A percentile compares a stretch with the other conserved stretches of the same genome.
phyloP scores from a whole-genome alignment of 2,329 filamentous ascomycete species.

The Fusarium coicis region DNA sequence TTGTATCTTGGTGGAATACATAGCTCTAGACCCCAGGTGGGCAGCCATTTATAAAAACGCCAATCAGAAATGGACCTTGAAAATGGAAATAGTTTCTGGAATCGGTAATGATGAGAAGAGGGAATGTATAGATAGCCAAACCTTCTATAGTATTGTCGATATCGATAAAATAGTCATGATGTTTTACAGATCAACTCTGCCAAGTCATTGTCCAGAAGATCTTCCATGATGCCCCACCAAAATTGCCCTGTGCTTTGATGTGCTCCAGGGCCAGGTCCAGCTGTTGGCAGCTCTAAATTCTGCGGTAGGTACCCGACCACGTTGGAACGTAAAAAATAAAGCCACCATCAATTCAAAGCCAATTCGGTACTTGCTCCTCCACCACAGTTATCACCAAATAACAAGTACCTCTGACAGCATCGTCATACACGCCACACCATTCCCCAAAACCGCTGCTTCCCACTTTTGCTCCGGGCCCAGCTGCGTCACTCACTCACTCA shows the following conservation, averaged over 20 bases:
- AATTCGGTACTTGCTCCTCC: not conserved
- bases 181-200: not conserved
- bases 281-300: not conserved
- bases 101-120: not conserved
- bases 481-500: constrained; percentile 37
- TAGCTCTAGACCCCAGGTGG: not conserved
- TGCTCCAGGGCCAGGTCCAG: constrained; percentile 19
- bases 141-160: not conserved
- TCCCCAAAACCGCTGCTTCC: constrained; percentile 36
- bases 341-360: not conserved
- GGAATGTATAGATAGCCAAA: not conserved
- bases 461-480: constrained; percentile 40
- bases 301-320: not conserved
- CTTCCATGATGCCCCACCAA: constrained; percentile 1
- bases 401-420: constrained; percentile 25
- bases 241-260: constrained; percentile 28
- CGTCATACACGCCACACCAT: constrained; percentile 45
- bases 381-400: not conserved
- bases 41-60: not conserved
- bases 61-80: not conserved
- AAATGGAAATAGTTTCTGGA: not conserved
- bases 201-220: not conserved
- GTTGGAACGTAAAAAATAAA: constrained; percentile 21
- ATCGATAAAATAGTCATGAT: not conserved
- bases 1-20: constrained; percentile 9